Conservation (phyloP, 257 asterid species). For the Gentiana macrophylla region DNA sequence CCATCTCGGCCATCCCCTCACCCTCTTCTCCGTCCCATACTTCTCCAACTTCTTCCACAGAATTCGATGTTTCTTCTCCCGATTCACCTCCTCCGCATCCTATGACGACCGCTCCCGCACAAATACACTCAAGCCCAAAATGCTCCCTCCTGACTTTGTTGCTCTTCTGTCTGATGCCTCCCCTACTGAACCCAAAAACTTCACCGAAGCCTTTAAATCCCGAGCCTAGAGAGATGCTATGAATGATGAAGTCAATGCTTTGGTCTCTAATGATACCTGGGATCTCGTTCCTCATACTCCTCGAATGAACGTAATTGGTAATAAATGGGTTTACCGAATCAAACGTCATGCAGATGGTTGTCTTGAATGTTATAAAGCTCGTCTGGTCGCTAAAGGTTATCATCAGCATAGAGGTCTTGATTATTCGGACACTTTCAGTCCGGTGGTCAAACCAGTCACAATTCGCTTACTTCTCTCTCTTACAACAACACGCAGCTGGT, state of each 20-base stretch:
- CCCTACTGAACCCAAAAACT: not conserved
- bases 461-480: no score
- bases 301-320: not conserved
- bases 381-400: not conserved
- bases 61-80: not conserved
- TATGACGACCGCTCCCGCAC: no score
- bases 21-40: not conserved
- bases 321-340: not conserved
- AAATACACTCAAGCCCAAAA: no score
- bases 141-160: not conserved
- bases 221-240: not conserved
- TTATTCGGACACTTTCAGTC: no score
- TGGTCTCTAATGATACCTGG: not conserved
- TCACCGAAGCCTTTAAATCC: not conserved
- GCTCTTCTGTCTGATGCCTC: no score
- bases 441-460: no score
- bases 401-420: not conserved
- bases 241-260: not conserved
- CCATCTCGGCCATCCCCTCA: not conserved
- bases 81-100: not conserved
- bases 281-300: not conserved
- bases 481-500: no score
- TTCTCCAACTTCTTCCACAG: not conserved
- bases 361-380: not conserved
- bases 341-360: not conserved